Evolutionary conservation across 768 basidiomycete genomes (phyloP), one percentile per base, ranked within the genome.

Genomic region (Tylopilus plumbeoviolaceoides): DNA sequence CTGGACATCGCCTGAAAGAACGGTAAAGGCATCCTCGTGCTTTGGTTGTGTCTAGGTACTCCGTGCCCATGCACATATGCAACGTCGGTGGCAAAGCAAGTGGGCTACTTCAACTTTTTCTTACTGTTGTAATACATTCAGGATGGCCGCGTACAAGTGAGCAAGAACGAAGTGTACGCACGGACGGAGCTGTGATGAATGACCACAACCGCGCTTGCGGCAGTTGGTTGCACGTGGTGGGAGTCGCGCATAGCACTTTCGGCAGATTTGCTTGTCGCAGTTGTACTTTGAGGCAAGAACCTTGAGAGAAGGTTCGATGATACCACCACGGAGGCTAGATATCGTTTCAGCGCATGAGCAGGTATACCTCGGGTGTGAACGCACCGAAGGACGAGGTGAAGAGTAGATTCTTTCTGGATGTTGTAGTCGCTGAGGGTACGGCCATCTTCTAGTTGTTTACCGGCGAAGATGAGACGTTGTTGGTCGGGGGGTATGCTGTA

Each of bases 211-310:
- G 61, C 93, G 82, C 79, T 95, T 95, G 71, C 95, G 82, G 86
- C 97, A 98, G 84, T 99, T 98, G 78, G 95, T 98, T 35, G 97
- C 97, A 71, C 97, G 93, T 49, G 95, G 95, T 59, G 97, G 95
- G 64, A 98, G 95, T 64, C 97, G 95, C 42, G 97, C 97, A 73
- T 98, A 98, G 80, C 97, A 98, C 75, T 98, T 98, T 74, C 97
- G 93, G 83, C 97, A 98, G 66, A 98, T 98, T 72, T 95, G 91
- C 82, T 95, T 95, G 76, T 97, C 93, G 73, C 94, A 98, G 78
- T 98, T 98, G 85, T 94, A 97, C 74, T 95, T 95, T 71, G 87
- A 81, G 53, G 97, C 97, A 56, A 98, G 84, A 39, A 93, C 92
- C 77, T 98, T 98, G 68, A 99, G 78, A 60, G 97, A 98, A 57